Evolutionary conservation across 768 basidiomycete species (phyloP).

Genomic region (Mycena kentingensis): DNA sequence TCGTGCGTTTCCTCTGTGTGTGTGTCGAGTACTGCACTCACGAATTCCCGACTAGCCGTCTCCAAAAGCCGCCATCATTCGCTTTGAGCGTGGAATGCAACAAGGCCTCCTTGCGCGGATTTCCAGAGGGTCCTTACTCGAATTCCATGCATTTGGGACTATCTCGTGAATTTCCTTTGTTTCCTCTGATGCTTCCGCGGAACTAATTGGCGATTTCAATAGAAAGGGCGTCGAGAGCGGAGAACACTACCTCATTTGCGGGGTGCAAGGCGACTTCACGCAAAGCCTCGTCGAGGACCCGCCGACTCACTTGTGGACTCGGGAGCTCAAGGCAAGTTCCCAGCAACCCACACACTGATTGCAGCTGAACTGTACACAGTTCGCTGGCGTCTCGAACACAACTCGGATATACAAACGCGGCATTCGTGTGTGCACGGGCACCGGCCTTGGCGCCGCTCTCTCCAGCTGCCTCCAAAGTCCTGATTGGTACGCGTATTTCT

Average conservation of each 20-base stretch:
- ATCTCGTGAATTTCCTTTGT: slow-evolving; percentile 58
- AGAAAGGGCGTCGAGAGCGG: slow-evolving; percentile 74
- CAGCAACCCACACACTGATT: not conserved
- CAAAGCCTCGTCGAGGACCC: slow-evolving; percentile 70
- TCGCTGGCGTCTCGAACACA: slow-evolving; percentile 82
- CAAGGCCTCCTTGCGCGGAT: slow-evolving; percentile 80
- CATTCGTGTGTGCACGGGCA: slow-evolving; percentile 84
- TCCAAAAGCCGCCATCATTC: slow-evolving; percentile 76
- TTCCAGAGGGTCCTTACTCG: slow-evolving; percentile 73
- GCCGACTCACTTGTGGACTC: slow-evolving; percentile 74
- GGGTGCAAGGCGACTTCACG: slow-evolving; percentile 85
- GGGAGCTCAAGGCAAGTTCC: slow-evolving; percentile 67
- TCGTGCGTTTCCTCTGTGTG: slow-evolving; percentile 46
- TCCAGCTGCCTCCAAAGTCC: slow-evolving; percentile 68
- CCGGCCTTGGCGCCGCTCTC: slow-evolving; percentile 79
- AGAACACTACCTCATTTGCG: slow-evolving; percentile 82
- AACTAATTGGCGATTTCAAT: slow-evolving; percentile 7
- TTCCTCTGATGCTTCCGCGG: slow-evolving; percentile 4
- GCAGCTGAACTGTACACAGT: slow-evolving; percentile 31
- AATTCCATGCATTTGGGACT: slow-evolving; percentile 86
- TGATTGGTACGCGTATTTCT: slow-evolving; percentile 5
- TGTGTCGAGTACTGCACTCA: not conserved
- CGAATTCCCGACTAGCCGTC: slow-evolving; percentile 64
- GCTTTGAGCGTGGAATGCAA: slow-evolving; percentile 85
- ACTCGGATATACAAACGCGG: slow-evolving; percentile 76